Conservation (phyloP, 164 flowering plant species). For the Cinnamomum micranthum region DNA sequence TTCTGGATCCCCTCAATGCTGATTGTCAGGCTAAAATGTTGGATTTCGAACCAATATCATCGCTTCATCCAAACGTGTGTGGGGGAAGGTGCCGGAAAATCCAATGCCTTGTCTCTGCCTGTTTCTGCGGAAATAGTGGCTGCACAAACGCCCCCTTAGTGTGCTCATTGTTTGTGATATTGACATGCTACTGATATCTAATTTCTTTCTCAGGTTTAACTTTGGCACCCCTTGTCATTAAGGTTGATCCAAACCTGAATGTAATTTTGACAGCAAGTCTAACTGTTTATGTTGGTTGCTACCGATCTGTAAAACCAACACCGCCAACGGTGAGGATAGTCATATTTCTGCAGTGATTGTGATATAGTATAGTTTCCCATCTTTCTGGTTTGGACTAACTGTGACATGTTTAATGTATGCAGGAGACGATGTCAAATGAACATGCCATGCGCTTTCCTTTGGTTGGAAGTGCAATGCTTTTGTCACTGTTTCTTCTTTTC, state of each 20-base stretch:
- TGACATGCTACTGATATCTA: background rate
- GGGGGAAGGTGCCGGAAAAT: too few relatives aligned
- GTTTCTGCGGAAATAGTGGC: background rate
- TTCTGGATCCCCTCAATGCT: too few relatives aligned
- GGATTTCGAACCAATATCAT: too few relatives aligned
- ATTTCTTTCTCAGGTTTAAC: slow-evolving; percentile 56
- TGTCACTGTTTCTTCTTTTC: slow-evolving; percentile 86
- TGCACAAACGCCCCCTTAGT: background rate
- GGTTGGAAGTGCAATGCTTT: slow-evolving; percentile 94
- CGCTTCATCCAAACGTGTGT: too few relatives aligned
- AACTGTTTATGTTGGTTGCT: slow-evolving; percentile 87
- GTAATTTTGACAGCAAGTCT: slow-evolving; percentile 90
- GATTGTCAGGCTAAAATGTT: too few relatives aligned
- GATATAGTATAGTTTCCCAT: background rate
- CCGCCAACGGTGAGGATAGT: slow-evolving; percentile 82
- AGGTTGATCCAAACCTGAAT: slow-evolving; percentile 87
- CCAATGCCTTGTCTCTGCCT: too few relatives aligned
- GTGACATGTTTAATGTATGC: slow-evolving; percentile 16
- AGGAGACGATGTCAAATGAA: slow-evolving; percentile 98
- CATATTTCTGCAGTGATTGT: background rate
- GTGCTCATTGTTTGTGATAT: background rate
- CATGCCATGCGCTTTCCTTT: slow-evolving; percentile 98
- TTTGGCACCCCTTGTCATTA: slow-evolving; percentile 84
- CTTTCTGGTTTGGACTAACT: background rate
- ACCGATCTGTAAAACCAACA: slow-evolving; percentile 91